Evolutionary conservation across 2,329 filamentous ascomycete genomes (phyloP), one percentile per base, ranked within the genome.

Genomic region (Amphichorda felina): DNA sequence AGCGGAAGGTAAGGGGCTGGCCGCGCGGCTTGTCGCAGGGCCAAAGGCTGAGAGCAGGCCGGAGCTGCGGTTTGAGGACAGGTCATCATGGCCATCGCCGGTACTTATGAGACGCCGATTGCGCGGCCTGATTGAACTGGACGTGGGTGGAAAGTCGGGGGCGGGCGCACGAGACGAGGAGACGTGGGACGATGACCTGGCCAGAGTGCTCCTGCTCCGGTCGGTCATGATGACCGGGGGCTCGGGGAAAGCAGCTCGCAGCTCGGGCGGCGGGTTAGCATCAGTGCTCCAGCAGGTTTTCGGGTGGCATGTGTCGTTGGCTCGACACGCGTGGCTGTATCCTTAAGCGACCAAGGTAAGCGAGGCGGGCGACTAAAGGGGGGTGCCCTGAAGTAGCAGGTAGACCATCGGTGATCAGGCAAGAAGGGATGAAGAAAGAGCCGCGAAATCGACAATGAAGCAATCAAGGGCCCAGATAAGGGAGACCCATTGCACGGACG

Each of bases 1-100:
- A n/a, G 25, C 15, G 14, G 33, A 55, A 6, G 68, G 66, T 34
- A 71, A 59, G 15, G 71, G 68, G 46, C 68, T 72, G 15, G 56
- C 60, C 8, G 57, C 57, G 40, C 66, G 60, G 45, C 63, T 66
- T 17, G 59, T 45, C 27, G 50, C 43, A 28, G 61, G 52, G 39
- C 57, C 62, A 22, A 56, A 46, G 33, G 47, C 43, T 41, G 53
- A 46, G 6, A 56, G 44, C 21, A 55, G 44, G 21, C 50, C 47
- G 35, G 45, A 47, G 38, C 53, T 54, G 36, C 58, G 56, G 18
- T 53, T 57, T 16, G 57, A 53, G 9, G 52, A 53, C 14, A 53
- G 31, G 35, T 49, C 38, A 48, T 43, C 8, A n/a, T 41, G 44
- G 21, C 45, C 43, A 24, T 48, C 47, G 14, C 47, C 49, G 14